Evolutionary conservation across 441 rosid species (phyloP).

Genomic region (Jatropha podagrica): DNA sequence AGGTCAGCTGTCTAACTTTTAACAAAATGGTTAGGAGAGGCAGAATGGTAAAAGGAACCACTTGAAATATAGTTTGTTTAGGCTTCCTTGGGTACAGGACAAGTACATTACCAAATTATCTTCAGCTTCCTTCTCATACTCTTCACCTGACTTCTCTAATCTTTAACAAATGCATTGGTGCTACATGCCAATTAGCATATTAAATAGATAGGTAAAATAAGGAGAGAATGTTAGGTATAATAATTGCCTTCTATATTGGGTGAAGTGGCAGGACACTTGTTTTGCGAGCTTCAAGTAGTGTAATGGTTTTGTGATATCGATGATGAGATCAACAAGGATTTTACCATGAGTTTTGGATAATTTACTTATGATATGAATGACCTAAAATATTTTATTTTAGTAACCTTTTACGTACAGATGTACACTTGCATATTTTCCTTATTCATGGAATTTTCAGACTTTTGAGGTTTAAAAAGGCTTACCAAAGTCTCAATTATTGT

Average conservation of each 20-base stretch:
- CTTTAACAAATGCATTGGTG: background rate
- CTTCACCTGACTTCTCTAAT: background rate
- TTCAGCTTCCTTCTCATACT: background rate
- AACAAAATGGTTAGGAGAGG: background rate
- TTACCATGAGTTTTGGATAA: background rate
- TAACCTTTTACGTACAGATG: background rate
- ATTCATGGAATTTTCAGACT: background rate
- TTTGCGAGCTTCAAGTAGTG: background rate
- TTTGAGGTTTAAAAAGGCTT: constrained; percentile 21
- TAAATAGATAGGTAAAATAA: background rate
- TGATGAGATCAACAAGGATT: background rate
- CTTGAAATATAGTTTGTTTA: background rate
- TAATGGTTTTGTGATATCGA: background rate
- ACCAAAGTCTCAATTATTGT: constrained; percentile 18
- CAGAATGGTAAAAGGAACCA: background rate
- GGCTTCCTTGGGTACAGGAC: background rate
- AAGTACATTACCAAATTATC: background rate
- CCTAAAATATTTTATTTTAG: background rate
- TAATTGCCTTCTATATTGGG: background rate
- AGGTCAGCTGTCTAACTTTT: background rate
- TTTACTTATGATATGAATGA: background rate
- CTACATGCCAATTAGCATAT: background rate
- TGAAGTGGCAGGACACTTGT: background rate
- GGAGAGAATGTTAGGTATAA: background rate
- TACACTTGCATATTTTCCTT: background rate